A percentile compares a stretch with the other conserved stretches of the same genome.
Evolutionary conservation across 129 eudicot species (phyloP).

Genomic region (Chrysanthemum makinoi): DNA sequence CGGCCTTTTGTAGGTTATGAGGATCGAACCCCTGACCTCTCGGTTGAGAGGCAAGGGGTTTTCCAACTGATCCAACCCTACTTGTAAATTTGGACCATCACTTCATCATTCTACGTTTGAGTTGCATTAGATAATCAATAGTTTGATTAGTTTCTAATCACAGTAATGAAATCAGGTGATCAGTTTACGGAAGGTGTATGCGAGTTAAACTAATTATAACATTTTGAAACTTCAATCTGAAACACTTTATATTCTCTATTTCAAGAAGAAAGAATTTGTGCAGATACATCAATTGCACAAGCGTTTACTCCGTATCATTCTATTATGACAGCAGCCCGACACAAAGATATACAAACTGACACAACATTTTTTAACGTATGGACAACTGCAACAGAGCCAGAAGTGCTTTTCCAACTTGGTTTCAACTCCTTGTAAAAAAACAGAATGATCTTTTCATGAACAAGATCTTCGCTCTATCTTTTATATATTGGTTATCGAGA

Average conservation of each 20-base stretch:
- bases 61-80: no score
- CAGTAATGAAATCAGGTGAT: no score
- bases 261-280: constrained; percentile 12
- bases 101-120: not conserved
- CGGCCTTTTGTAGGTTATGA: no score
- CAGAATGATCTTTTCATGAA: constrained; percentile 13
- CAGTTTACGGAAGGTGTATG: no score
- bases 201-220: not conserved
- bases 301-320: constrained; percentile 14
- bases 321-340: constrained; percentile 19
- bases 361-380: not conserved
- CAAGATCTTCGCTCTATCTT: constrained; percentile 8
- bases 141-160: no score
- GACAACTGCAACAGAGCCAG: constrained; percentile 28
- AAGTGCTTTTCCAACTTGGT: constrained; percentile 14
- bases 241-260: constrained; percentile 15
- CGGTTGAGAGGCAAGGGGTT: no score
- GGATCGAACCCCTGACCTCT: no score
- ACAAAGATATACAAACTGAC: constrained; percentile 26
- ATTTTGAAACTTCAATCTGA: constrained; percentile 4
- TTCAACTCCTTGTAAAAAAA: constrained; percentile 19
- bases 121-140: not conserved
- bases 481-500: no score
- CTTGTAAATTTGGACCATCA: not conserved
- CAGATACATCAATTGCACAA: constrained; percentile 15